Conservation (phyloP, 2,329 filamentous ascomycete species). For the Aspergillus sp. region DNA sequence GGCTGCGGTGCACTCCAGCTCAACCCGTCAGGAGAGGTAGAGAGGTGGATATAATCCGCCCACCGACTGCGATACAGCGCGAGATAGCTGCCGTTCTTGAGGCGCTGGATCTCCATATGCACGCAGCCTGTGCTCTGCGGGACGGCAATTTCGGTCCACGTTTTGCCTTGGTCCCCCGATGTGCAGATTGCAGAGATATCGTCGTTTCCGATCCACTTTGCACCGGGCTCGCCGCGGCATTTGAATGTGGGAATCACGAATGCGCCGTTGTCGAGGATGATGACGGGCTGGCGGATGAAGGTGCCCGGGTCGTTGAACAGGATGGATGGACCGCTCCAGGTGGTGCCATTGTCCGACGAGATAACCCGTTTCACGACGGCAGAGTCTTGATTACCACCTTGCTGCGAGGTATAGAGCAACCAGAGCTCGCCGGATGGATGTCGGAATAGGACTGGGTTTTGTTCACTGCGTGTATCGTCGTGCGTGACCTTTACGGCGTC, state of each 20-base stretch:
- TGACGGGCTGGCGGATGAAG: slow-evolving; percentile 6
- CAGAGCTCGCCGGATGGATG: background rate
- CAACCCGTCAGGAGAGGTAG: background rate
- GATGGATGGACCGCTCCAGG: background rate
- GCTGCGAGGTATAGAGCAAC: slow-evolving; percentile 1
- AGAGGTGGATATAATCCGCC: slow-evolving; percentile 2
- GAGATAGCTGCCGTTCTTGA: background rate
- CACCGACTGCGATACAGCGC: slow-evolving; percentile 4
- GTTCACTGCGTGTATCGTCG: slow-evolving; percentile 5
- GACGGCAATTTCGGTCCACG: background rate
- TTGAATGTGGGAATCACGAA: background rate
- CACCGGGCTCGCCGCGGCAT: slow-evolving; percentile 1
- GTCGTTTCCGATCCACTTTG: slow-evolving; percentile 7
- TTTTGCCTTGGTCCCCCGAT: background rate
- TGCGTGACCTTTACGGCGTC: background rate
- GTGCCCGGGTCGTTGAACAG: background rate
- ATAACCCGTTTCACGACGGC: background rate
- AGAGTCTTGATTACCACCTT: background rate
- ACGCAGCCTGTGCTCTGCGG: slow-evolving; percentile 1
- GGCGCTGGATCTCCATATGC: slow-evolving; percentile 7
- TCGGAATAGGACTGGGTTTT: slow-evolving; percentile 1
- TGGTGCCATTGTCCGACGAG: background rate
- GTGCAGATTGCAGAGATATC: background rate
- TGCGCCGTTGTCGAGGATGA: background rate
- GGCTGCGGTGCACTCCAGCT: background rate